Conservation (phyloP, 2,329 filamentous ascomycete species). For the Claviceps lovelessii region DNA sequence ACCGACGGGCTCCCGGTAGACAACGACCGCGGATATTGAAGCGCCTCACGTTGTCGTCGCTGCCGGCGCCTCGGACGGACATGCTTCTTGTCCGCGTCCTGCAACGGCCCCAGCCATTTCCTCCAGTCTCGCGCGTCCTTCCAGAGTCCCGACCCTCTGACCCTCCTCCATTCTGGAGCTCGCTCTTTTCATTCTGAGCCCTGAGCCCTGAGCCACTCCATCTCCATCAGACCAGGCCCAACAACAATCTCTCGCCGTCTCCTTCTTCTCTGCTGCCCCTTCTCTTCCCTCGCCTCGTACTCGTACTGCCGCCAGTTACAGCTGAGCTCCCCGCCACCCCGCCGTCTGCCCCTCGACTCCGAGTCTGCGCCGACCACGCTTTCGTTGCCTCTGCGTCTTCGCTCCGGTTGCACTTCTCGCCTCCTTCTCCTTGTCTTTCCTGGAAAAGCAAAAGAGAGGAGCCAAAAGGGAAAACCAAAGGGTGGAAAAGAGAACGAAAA, state of each 20-base stretch:
- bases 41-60: slow-evolving; percentile 11
- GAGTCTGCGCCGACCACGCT: neutral
- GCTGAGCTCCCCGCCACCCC: neutral
- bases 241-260: slow-evolving; percentile 2
- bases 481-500: no score
- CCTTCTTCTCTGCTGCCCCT: neutral
- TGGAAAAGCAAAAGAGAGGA: neutral
- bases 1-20: slow-evolving; percentile 8
- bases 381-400: no score
- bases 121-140: neutral
- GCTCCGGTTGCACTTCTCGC: neutral
- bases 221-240: neutral
- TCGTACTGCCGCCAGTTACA: neutral
- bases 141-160: slow-evolving; percentile 6
- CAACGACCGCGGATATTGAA: slow-evolving; percentile 13
- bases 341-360: neutral
- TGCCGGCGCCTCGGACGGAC: slow-evolving; percentile 12
- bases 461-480: neutral
- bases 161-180: no score
- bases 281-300: neutral
- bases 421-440: neutral
- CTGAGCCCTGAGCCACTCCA: slow-evolving; percentile 9
- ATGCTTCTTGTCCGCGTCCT: slow-evolving; percentile 15
- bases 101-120: slow-evolving; percentile 10
- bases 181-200: neutral